Evolutionary conservation across 768 basidiomycete genomes (phyloP), one percentile per base, ranked within the genome.

Genomic region (Trametes punicea): DNA sequence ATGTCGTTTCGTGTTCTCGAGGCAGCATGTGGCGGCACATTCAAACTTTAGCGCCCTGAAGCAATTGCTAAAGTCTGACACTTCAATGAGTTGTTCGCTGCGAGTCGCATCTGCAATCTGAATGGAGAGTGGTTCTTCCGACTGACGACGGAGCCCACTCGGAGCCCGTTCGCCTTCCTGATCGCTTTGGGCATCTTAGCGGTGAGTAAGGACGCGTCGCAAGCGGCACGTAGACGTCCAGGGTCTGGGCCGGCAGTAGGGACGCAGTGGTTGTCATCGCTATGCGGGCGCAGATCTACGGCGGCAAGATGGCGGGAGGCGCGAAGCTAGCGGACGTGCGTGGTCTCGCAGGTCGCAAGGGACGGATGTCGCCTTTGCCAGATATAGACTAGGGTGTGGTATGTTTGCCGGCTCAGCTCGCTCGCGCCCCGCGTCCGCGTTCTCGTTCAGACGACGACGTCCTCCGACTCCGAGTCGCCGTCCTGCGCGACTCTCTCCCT

Each of bases 1-100:
- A 13, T 34, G 41, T 23, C 25, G 53, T 55, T 55, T 55, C 53
- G 53, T 47, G 46, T 47, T 25, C 53, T 46, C 45, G 45, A 55
- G 38, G 45, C 36, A 9, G 44, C 15, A 21, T 34, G 53, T 21
- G 53, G 23, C 36, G 38, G 34, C 16, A 31, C 8, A 31, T 20
- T 29, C 7, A 23, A 26, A 16, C 16, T 18, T 29, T 15, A 31
- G 44, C 15, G 46, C 33, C 44, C 52, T 20, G 18, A 13, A 23
- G 31, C 20, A 40, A n/a, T 21, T 34, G 41, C 30, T 33, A 31
- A 44, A 25, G 1, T 23, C 20, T 34, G 41, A 27, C 52, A 23
- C 21, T 18, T 34, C 13, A 31, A 21, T 16, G 30, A 11, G 20
- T 41, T 18, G 34, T 1, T 21, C 21, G 16, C 47, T n/a, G 23